Evolutionary conservation across 148 eudicot species (phyloP).

Genomic region (Selenicereus undatus): DNA sequence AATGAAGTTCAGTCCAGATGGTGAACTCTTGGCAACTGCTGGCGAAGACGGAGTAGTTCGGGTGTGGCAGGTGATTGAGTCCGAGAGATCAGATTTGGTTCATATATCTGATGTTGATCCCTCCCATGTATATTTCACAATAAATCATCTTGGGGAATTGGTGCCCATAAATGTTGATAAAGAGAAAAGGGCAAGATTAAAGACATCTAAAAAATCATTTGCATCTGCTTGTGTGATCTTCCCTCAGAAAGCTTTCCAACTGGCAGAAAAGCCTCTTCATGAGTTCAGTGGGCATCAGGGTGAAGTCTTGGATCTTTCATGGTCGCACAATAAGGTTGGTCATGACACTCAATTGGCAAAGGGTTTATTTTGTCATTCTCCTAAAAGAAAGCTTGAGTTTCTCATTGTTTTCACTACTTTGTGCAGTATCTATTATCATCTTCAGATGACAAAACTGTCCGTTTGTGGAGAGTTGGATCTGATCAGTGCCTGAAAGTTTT

Average conservation of each 20-base stretch:
- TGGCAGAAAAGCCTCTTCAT: conserved; percentile 71
- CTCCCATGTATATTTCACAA: conserved; percentile 52
- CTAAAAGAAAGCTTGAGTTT: neutral
- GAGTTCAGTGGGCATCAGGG: conserved; percentile 75
- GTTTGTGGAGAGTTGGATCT: conserved; percentile 76
- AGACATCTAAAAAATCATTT: conserved; percentile 44
- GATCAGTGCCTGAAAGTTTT: conserved; percentile 63
- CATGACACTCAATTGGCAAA: neutral
- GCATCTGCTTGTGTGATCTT: conserved; percentile 68
- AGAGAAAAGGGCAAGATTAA: conserved; percentile 38
- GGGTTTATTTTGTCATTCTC: neutral
- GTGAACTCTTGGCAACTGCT: conserved; percentile 67
- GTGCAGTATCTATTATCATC: conserved; percentile 73
- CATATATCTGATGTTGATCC: conserved; percentile 41
- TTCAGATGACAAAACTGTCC: conserved; percentile 77
- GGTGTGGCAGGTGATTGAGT: conserved; percentile 74
- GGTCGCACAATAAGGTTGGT: conserved; percentile 82
- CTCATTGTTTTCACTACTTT: neutral
- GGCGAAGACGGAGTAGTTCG: conserved; percentile 84
- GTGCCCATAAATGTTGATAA: conserved; percentile 40
- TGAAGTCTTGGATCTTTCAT: conserved; percentile 82
- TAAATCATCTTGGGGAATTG: conserved; percentile 48
- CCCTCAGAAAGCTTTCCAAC: conserved; percentile 55
- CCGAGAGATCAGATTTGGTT: conserved; percentile 34
- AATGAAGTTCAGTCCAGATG: conserved; percentile 88